These are phyloP conservation scores for Globisporangium irregulare DNA, from an alignment of 352 stramenopile species.

Conservation along the genomic window DNA sequence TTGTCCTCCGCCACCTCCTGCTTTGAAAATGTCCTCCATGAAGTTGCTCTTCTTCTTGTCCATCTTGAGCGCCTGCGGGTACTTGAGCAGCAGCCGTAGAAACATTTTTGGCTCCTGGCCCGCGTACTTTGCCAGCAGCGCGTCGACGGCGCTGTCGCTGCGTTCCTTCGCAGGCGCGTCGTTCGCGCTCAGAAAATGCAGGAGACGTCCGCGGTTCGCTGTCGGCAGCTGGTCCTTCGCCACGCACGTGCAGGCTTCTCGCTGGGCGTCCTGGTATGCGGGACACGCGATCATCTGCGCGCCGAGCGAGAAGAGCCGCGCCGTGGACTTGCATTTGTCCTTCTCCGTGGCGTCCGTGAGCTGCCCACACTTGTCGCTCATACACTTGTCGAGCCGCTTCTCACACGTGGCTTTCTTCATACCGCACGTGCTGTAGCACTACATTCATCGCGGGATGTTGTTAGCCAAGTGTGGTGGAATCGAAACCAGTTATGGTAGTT, in stretches of 20 bases:
- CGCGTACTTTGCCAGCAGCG: slow-evolving; percentile 64
- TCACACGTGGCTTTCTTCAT: slow-evolving; percentile 74
- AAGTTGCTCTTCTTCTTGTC: slow-evolving; percentile 49
- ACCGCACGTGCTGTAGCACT: slow-evolving; percentile 82
- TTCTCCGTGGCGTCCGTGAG: slow-evolving; percentile 15
- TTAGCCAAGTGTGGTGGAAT: not conserved
- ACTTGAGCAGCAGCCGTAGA: slow-evolving; percentile 51
- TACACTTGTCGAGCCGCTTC: slow-evolving; percentile 69
- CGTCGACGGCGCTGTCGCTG: slow-evolving; percentile 35
- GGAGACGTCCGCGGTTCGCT: slow-evolving; percentile 42
- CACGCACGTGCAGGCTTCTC: slow-evolving; percentile 71
- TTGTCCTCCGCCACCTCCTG: not conserved
- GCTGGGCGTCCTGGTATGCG: slow-evolving; percentile 60
- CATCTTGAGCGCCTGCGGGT: slow-evolving; percentile 49
- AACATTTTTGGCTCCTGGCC: slow-evolving; percentile 64
- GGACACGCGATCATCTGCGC: slow-evolving; percentile 70
- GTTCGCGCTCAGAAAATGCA: slow-evolving; percentile 53
- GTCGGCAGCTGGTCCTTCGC: slow-evolving; percentile 19
- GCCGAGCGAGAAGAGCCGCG: slow-evolving; percentile 63
- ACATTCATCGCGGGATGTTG: not conserved
- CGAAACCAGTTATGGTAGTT: not conserved
- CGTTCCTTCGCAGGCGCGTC: slow-evolving; percentile 38
- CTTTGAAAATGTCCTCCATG: slow-evolving; percentile 51
- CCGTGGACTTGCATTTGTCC: slow-evolving; percentile 50
- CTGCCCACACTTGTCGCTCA: slow-evolving; percentile 50